Conservation (phyloP, 306 rosid species). For the Vigna trinervia region DNA sequence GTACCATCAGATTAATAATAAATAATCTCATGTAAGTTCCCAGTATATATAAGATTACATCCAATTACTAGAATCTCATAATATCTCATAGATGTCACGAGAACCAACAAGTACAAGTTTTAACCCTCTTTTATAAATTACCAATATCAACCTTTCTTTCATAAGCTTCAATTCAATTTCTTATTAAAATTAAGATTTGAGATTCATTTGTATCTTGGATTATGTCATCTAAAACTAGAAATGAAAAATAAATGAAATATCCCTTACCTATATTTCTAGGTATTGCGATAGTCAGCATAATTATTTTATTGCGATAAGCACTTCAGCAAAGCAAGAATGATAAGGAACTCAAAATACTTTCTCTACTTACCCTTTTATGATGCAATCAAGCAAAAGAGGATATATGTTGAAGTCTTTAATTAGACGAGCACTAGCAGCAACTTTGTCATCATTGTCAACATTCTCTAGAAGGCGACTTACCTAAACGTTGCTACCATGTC, state of each 20-base stretch:
- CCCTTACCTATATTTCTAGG: constrained; percentile 25
- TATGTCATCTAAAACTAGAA: constrained; percentile 10
- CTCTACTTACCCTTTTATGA: constrained; percentile 74
- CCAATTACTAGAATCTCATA: neutral
- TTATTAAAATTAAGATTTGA: neutral
- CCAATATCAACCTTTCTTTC: constrained; percentile 16
- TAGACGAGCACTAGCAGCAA: constrained; percentile 56
- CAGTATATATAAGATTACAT: neutral
- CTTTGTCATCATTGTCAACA: constrained; percentile 47
- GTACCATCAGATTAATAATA: constrained; percentile 18
- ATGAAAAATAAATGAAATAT: constrained; percentile 7
- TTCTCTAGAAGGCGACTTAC: constrained; percentile 72
- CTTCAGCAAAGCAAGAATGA: constrained; percentile 32
- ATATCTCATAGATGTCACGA: neutral
- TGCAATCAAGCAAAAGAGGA: constrained; percentile 87
- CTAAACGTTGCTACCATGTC: constrained; percentile 51
- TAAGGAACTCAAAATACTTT: constrained; percentile 19
- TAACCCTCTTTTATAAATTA: neutral
- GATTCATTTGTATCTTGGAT: neutral
- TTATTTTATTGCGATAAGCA: constrained; percentile 20
- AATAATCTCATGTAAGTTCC: neutral
- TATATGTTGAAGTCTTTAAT: constrained; percentile 64
- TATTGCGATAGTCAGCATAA: neutral
- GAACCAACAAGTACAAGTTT: neutral
- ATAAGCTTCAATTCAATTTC: neutral